Evolutionary conservation across 345 rosid species (phyloP), one percentile per base, ranked within the genome.

Genomic region (Populus euphratica): DNA sequence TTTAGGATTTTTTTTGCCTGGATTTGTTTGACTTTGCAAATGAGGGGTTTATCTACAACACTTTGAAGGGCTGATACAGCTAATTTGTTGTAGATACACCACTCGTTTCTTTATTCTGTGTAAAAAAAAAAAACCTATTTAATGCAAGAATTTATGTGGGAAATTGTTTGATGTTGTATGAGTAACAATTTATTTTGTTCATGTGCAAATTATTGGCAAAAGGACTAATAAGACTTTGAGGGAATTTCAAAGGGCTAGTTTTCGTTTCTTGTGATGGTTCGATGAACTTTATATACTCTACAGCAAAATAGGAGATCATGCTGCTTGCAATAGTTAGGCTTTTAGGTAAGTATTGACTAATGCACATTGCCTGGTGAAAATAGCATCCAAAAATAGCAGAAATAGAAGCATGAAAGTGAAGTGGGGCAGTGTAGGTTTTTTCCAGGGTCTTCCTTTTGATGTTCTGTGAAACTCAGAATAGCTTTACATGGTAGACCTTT

Each of bases 401-500:
- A 3, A 11, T 56, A 70, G 17, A 17, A 59, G 38, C 72, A 49
- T 50, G 76, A 72, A 74, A 78, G 73, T 44, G 75, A 63, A 76
- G 70, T 12, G 49, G 41, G 68, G 52, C 61, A 38, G 44, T 14
- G 63, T 59, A 56, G 63, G 36, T 16, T 64, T 65, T 17, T 8
- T 31, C 36, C 70, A 67, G 43, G 63, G 25, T 59, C 35, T 73
- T 50, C 23, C 27, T 74, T 81, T 86, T 82, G 74, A 87, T 29
- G 17, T 84, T 76, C 74, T 49, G 5, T 76, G 79, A 76, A 75
- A 82, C 68, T 31, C 70, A 61, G 77, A 85, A 49, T 75, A 69
- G 85, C 63, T 67, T 79, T 23, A 76, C 69, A 79, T 39, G 84
- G 79, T 73, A 82, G 85, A 78, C 83, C 87, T 12, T 33, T 33